Percentiles rank a stretch among this genome's conserved stretches.
Evolutionary conservation across 1,284 basidiomycete genomes (phyloP).

Genomic region (Ganoderma sinense): DNA sequence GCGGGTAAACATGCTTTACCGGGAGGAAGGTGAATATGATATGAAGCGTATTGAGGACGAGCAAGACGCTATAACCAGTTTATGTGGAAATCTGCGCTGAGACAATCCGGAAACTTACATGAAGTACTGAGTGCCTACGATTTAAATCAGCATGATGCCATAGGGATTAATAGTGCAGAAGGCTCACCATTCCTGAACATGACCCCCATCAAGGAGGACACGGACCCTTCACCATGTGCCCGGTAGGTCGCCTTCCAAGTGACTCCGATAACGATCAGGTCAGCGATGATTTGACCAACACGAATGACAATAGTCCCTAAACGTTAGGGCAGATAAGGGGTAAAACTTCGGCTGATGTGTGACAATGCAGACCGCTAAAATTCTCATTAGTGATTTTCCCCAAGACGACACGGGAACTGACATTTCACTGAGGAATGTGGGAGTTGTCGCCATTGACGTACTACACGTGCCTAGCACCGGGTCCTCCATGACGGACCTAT

Average conservation of each 20-base stretch:
- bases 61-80: background rate
- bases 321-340: background rate
- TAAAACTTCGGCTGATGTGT: background rate
- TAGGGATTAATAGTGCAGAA: too few species aligned
- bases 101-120: background rate
- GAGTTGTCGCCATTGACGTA: background rate
- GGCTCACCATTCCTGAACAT: background rate
- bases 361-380: background rate
- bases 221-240: background rate
- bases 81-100: background rate
- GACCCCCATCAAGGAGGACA: background rate
- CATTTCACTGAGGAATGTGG: background rate
- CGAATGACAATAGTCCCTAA: background rate
- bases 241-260: conserved; percentile 1
- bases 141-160: background rate
- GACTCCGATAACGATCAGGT: background rate
- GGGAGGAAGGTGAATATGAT: background rate
- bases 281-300: background rate
- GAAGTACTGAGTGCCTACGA: background rate
- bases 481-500: background rate
- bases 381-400: background rate
- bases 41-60: background rate
- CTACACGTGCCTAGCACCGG: background rate
- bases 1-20: too few species aligned
- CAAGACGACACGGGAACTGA: background rate